Evolutionary conservation across 1,139 yeast species (phyloP), one percentile per base, ranked within the genome.

Genomic region (Kurtzmaniella quercitrusa): DNA sequence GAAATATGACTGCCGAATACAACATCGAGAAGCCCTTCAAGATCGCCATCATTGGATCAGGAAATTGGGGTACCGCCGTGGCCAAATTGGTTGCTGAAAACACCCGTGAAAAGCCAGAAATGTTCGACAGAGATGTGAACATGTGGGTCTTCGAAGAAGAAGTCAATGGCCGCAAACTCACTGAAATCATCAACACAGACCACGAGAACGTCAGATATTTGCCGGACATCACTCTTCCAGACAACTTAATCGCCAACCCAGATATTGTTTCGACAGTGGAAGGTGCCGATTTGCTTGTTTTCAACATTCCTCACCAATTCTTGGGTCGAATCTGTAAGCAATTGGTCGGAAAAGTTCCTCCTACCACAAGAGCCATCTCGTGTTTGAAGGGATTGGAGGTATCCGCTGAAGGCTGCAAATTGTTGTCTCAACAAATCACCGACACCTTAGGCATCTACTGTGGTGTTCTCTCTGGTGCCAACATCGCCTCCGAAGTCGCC

Each of bases 111-210:
- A 76, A 85, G 66, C 81, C 89, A 19, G 72, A 79, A 37, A 65
- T 86, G 51, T 91, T 91, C 60, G 77, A 79, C 43, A 65, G 69
- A 46, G 68, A 76, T 41, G 96, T 91, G 39, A 79, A 82, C 55
- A 90, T 91, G 97, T 91, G 98, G 98, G 98, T 91, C 24, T 87
- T 75, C 58, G 91, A 91, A 65, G 98, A 91, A 68, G 62, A 74
- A 48, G 67, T 82, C 45, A 81, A 81, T 44, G 96, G 85, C 47
- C 65, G 68, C 63, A 87, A 81, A 48, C 73, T 91, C 58, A 88
- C 97, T 25, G 91, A 87, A 48, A 88, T 88, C 60, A 90, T 91
- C 67, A 91, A 91, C 72, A 72, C 80, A 38, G 71, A 79, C 50
- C 97, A 91, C 64, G 95, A 89, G 67, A 91, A 91, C 66, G 95